A percentile compares a stretch with the other conserved stretches of the same genome.
These are phyloP conservation scores for Lepidium sativum DNA, from an alignment of 345 rosid genomes.

Conservation along the genomic window DNA sequence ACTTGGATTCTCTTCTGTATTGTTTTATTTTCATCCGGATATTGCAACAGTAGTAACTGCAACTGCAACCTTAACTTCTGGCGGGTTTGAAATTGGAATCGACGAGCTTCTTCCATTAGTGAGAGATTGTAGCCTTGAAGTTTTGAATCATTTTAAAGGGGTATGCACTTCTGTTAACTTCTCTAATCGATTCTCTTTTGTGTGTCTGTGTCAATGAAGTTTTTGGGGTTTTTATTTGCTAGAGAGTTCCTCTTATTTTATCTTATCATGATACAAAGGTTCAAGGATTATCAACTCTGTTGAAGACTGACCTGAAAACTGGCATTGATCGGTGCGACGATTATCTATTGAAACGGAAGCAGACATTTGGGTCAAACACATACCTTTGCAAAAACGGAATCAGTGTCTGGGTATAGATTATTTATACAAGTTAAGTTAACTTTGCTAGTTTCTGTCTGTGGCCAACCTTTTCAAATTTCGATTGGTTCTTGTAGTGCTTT, in stretches of 20 bases:
- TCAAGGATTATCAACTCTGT: slow-evolving; percentile 40
- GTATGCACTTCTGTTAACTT: slow-evolving; percentile 22
- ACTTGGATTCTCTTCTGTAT: too few species aligned
- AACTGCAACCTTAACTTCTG: slow-evolving; percentile 26
- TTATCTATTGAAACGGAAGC: slow-evolving; percentile 45
- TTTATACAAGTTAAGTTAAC: not conserved
- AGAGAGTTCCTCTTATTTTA: not conserved
- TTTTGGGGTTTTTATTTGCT: too few species aligned
- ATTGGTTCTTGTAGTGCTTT: slow-evolving; percentile 37
- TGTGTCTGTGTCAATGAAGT: too few species aligned
- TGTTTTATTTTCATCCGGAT: too few species aligned
- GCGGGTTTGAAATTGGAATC: slow-evolving; percentile 44
- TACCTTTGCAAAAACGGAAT: slow-evolving; percentile 65
- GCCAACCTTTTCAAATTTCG: not conserved
- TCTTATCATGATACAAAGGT: slow-evolving; percentile 21
- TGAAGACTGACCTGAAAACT: slow-evolving; percentile 41
- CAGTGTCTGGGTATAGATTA: slow-evolving; percentile 46
- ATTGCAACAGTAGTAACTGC: not conserved
- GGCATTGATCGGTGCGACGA: slow-evolving; percentile 45
- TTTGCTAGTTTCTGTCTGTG: not conserved
- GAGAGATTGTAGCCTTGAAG: slow-evolving; percentile 40
- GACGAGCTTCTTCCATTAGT: slow-evolving; percentile 51
- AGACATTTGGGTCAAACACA: slow-evolving; percentile 67
- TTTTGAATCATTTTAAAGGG: slow-evolving; percentile 46
- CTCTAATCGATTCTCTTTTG: not conserved